Evolutionary conservation across 2,329 filamentous ascomycete species (phyloP).

Genomic region (Trichoderma simmonsii): DNA sequence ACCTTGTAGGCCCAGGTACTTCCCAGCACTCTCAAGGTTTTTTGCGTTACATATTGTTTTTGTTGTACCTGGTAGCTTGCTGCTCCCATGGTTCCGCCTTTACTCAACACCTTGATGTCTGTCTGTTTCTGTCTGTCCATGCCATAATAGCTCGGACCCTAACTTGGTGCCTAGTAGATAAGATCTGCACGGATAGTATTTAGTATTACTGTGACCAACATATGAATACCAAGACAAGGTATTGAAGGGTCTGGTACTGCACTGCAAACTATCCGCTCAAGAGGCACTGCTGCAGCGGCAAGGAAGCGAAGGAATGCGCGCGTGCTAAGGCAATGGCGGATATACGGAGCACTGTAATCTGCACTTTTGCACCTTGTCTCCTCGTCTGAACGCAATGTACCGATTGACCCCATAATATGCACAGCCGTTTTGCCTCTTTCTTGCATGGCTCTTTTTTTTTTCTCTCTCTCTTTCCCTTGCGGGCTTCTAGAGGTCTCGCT

Average conservation of each 20-base stretch:
- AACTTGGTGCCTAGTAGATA: background rate
- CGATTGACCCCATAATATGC: background rate
- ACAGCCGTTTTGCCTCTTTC: background rate
- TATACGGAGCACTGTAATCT: background rate
- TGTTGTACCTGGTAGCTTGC: background rate
- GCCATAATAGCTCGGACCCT: background rate
- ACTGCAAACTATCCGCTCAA: background rate
- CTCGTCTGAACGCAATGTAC: background rate
- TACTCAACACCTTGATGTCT: background rate
- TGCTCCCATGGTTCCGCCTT: background rate
- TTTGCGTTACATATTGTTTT: too few relatives aligned
- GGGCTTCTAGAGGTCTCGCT: background rate
- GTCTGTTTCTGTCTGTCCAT: background rate
- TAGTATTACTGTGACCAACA: too few relatives aligned
- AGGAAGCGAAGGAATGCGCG: slow-evolving; percentile 12
- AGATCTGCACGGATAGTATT: too few relatives aligned
- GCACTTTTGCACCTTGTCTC: background rate
- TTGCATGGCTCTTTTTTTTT: background rate
- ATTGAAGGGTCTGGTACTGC: background rate
- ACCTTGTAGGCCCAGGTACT: background rate
- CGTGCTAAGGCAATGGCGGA: background rate
- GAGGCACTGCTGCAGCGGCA: background rate
- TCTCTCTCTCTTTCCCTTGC: background rate
- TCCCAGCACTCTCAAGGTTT: background rate
- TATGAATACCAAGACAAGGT: background rate